Conservation (phyloP, 768 basidiomycete species). For the Rhizopogon salebrosus region DNA sequence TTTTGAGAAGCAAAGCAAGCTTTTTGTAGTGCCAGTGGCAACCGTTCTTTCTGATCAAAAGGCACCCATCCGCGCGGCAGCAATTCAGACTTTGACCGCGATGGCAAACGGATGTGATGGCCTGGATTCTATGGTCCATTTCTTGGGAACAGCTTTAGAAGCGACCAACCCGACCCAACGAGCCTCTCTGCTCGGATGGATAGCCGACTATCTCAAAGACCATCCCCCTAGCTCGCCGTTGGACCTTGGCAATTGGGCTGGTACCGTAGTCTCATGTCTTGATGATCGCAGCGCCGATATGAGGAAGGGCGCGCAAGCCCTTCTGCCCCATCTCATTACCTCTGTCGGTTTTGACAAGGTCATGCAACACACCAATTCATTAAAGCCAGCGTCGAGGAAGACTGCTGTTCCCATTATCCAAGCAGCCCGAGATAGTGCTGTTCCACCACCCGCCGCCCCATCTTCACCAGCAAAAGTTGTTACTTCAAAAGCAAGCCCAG, state of each 20-base stretch:
- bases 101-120: slow-evolving; percentile 84
- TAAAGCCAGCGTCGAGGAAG: slow-evolving; percentile 88
- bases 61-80: slow-evolving; percentile 75
- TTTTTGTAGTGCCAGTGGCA: slow-evolving; percentile 72
- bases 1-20: slow-evolving; percentile 84
- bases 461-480: slow-evolving; percentile 21
- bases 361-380: slow-evolving; percentile 74
- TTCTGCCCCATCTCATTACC: slow-evolving; percentile 72
- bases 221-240: slow-evolving; percentile 47
- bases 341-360: slow-evolving; percentile 80
- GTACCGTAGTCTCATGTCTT: slow-evolving; percentile 65
- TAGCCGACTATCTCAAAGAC: slow-evolving; percentile 73
- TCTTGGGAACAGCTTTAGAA: slow-evolving; percentile 78
- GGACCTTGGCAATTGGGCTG: slow-evolving; percentile 69
- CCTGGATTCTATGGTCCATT: slow-evolving; percentile 74
- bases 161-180: slow-evolving; percentile 84
- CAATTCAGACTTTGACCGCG: slow-evolving; percentile 69
- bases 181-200: slow-evolving; percentile 73
- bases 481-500: slow-evolving; percentile 18
- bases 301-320: slow-evolving; percentile 81
- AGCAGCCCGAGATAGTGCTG: slow-evolving; percentile 56
- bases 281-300: slow-evolving; percentile 93
- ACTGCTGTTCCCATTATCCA: slow-evolving; percentile 87
- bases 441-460: slow-evolving; percentile 23
- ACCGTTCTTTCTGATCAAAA: slow-evolving; percentile 93